A percentile compares a stretch with the other conserved stretches of the same genome.
Conservation (phyloP, 2,329 filamentous ascomycete genomes). For the Penicillium griseofulvum region DNA sequence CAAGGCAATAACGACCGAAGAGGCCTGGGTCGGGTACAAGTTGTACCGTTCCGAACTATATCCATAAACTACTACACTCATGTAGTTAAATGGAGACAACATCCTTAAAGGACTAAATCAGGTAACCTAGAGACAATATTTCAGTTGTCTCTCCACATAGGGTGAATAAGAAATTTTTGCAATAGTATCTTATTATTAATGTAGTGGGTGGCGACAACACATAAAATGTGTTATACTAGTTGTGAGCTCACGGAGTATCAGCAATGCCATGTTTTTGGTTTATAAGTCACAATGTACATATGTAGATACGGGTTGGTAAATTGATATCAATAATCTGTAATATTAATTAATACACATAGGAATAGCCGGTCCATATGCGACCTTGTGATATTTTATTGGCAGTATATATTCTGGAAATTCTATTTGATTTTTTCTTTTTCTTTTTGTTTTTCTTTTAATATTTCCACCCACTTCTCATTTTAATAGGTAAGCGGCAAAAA, state of each 20-base stretch:
- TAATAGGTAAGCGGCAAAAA: too few species aligned
- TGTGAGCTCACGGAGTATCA: not conserved
- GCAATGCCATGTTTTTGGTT: too few species aligned
- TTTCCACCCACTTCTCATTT: too few species aligned
- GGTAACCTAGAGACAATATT: not conserved
- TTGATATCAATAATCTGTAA: too few species aligned
- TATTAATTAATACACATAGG: too few species aligned
- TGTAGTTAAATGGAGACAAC: not conserved
- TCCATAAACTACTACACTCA: not conserved
- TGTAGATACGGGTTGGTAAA: too few species aligned
- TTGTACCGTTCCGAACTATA: conserved; percentile 7
- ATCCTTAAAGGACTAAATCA: not conserved
- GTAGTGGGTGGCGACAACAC: not conserved
- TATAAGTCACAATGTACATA: not conserved
- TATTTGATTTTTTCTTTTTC: too few species aligned
- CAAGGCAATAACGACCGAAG: not conserved
- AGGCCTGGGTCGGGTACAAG: not conserved
- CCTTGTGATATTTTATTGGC: too few species aligned
- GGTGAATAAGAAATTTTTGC: not conserved
- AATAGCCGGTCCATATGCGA: too few species aligned
- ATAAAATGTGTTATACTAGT: not conserved
- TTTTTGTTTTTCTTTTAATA: too few species aligned
- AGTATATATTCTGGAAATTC: too few species aligned
- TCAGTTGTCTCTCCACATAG: not conserved
- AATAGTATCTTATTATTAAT: not conserved